phyloP scores from a whole-genome alignment of 2,329 filamentous ascomycete genomes.

The Neobulgaria alba region DNA sequence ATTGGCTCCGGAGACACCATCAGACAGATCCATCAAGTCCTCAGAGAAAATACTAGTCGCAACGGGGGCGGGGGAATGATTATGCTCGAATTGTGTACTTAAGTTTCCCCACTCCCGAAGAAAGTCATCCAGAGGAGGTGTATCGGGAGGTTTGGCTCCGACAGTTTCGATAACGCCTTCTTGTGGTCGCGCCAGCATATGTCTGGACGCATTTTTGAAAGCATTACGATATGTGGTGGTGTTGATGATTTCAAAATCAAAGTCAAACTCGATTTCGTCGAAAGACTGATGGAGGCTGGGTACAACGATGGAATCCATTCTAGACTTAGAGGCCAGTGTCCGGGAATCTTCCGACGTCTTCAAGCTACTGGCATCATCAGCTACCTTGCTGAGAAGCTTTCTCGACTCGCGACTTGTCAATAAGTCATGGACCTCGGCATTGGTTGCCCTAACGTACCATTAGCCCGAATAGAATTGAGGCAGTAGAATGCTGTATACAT shows the following conservation, averaged over 20 bases:
- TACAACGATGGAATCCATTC: neutral
- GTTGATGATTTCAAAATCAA: neutral
- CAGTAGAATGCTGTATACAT: neutral
- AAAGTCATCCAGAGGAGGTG: neutral
- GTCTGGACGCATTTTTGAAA: neutral
- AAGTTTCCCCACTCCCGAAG: neutral
- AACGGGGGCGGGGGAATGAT: too few relatives aligned
- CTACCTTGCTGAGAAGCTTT: neutral
- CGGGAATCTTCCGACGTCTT: neutral
- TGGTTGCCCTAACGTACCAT: neutral
- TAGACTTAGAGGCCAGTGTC: neutral
- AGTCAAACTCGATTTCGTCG: constrained; percentile 1
- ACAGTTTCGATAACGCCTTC: neutral
- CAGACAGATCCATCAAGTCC: neutral
- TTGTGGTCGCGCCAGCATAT: neutral
- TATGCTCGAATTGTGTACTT: too few relatives aligned
- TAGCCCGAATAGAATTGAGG: neutral
- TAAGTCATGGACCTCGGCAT: neutral
- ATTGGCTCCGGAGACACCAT: too few relatives aligned
- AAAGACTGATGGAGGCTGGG: neutral
- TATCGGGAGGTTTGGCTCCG: neutral
- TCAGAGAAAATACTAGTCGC: too few relatives aligned
- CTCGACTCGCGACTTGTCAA: neutral
- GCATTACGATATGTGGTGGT: neutral
- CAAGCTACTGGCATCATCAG: constrained; percentile 1